phyloP scores from a whole-genome alignment of 2,329 filamentous ascomycete genomes.

The Microsporum audouinii region DNA sequence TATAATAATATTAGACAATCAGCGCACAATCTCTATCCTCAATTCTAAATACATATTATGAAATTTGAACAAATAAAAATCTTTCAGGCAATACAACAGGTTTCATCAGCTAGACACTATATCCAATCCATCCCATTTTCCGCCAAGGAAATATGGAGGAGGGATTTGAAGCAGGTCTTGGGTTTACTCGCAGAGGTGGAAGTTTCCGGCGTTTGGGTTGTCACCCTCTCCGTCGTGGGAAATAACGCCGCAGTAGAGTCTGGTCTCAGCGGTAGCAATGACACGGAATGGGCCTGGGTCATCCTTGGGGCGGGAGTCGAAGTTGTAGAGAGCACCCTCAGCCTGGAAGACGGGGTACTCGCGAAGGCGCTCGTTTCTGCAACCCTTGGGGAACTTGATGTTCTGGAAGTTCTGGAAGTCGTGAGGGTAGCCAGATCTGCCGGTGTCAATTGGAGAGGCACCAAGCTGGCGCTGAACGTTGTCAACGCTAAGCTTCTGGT shows the following conservation, averaged over 20 bases:
- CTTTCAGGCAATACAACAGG: neutral
- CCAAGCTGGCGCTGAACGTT: neutral
- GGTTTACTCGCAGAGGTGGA: neutral
- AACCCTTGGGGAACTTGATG: neutral
- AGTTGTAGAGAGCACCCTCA: neutral
- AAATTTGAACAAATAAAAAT: neutral
- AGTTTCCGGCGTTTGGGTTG: slow-evolving; percentile 1
- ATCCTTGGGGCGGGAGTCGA: neutral
- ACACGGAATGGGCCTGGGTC: slow-evolving; percentile 4
- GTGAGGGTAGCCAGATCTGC: slow-evolving; percentile 1
- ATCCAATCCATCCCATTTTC: neutral
- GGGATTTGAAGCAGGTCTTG: neutral
- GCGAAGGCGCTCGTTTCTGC: neutral
- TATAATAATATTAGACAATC: neutral
- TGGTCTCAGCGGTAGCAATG: neutral
- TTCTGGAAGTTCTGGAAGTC: slow-evolving; percentile 1
- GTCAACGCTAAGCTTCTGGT: neutral
- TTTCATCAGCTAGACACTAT: neutral
- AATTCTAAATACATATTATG: neutral
- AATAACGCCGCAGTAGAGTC: slow-evolving; percentile 1
- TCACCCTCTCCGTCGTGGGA: neutral
- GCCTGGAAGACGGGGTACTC: neutral
- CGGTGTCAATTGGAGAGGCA: neutral
- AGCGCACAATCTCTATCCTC: neutral
- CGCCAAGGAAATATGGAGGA: neutral